These are phyloP conservation scores for Cryphonectria nitschkei DNA, from an alignment of 2,329 filamentous ascomycete species.

Conservation along the genomic window DNA sequence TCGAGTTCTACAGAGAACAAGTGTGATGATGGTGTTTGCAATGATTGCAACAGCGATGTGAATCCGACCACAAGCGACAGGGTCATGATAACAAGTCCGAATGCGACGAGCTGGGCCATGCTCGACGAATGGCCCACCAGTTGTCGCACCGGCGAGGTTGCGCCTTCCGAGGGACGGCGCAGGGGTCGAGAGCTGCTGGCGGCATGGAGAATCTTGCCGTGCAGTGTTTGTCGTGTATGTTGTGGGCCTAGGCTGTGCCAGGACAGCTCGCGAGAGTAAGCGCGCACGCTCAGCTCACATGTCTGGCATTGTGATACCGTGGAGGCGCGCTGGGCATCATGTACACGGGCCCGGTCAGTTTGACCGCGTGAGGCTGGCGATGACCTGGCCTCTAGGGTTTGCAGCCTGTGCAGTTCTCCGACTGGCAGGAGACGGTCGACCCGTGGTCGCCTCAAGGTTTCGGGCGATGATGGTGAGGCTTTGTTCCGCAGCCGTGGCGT, in stretches of 20 bases:
- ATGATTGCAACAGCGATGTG: slow-evolving; percentile 22
- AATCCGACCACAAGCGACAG: slow-evolving; percentile 25
- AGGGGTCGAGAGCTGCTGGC: slow-evolving; percentile 18
- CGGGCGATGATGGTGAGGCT: not conserved
- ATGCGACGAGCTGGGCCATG: slow-evolving; percentile 24
- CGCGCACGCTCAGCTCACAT: slow-evolving; percentile 5
- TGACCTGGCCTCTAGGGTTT: slow-evolving; percentile 10
- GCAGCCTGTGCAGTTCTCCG: not conserved
- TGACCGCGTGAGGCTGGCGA: not conserved
- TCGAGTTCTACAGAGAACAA: slow-evolving; percentile 9
- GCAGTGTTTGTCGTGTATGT: slow-evolving; percentile 15
- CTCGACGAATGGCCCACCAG: slow-evolving; percentile 10
- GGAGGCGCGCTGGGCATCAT: not conserved
- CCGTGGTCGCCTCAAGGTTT: not conserved
- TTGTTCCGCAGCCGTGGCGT: not conserved
- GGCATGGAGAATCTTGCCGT: slow-evolving; percentile 12
- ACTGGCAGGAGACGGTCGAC: not conserved
- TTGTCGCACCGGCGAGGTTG: slow-evolving; percentile 25
- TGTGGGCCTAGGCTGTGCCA: slow-evolving; percentile 9
- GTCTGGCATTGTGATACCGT: not conserved
- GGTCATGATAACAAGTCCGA: slow-evolving; percentile 27
- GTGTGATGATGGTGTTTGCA: slow-evolving; percentile 15
- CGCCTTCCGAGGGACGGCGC: slow-evolving; percentile 5
- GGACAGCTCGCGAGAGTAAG: slow-evolving; percentile 5
- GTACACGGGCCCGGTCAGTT: not conserved